Conservation (phyloP, 345 rosid species). For the Ricinus communis region DNA sequence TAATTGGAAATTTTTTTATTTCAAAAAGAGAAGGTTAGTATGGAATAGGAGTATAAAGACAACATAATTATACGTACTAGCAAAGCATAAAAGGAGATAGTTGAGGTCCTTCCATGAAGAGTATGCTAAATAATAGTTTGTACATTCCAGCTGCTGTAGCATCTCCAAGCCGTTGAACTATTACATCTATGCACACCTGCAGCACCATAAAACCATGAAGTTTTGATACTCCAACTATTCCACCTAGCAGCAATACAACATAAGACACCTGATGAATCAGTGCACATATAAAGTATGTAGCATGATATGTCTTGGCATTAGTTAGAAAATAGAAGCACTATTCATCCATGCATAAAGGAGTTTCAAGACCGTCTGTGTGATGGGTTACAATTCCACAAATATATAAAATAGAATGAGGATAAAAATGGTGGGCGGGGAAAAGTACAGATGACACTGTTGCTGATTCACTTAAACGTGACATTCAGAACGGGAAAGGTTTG, state of each 20-base stretch:
- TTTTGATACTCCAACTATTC: slow-evolving; percentile 2
- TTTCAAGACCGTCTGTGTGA: neutral
- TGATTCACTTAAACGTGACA: neutral
- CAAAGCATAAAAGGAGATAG: slow-evolving; percentile 68
- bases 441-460: neutral
- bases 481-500: slow-evolving; percentile 3
- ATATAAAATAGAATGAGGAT: no score
- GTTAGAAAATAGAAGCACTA: neutral
- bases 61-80: slow-evolving; percentile 52
- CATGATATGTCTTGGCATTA: neutral
- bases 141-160: slow-evolving; percentile 94
- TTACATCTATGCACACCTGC: slow-evolving; percentile 87
- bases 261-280: neutral
- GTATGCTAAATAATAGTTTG: slow-evolving; percentile 63
- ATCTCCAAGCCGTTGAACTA: slow-evolving; percentile 92
- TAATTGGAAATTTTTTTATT: no score
- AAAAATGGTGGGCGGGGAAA: neutral
- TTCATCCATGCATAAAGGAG: neutral
- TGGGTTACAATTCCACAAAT: neutral
- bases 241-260: neutral
- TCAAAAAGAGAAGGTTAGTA: no score
- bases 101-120: slow-evolving; percentile 60
- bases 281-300: neutral
- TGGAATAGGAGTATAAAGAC: no score
- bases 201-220: slow-evolving; percentile 12